Conservation (phyloP, 305 asterid species). For the Ilex paraguariensis region DNA sequence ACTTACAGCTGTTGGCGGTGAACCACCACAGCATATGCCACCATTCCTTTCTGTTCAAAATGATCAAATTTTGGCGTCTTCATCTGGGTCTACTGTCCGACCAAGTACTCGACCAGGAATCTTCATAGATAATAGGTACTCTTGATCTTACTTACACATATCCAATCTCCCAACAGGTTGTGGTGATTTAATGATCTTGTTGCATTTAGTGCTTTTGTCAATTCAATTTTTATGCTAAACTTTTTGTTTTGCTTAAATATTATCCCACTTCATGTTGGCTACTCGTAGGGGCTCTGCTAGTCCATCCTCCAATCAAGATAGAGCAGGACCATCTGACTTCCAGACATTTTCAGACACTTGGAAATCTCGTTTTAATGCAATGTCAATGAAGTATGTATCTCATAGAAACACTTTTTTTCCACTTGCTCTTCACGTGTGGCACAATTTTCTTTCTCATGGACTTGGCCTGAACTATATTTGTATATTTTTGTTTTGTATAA, state of each 20-base stretch:
- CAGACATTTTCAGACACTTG: constrained; percentile 63
- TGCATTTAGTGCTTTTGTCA: constrained; percentile 1
- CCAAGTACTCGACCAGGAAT: constrained; percentile 27
- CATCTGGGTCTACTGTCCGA: constrained; percentile 40
- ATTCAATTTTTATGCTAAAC: too few relatives aligned
- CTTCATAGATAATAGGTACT: constrained; percentile 46
- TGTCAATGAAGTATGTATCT: constrained; percentile 66
- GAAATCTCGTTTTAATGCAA: constrained; percentile 68
- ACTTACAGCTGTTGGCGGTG: constrained; percentile 17
- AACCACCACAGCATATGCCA: constrained; percentile 16
- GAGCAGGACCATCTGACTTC: constrained; percentile 75
- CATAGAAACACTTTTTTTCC: not conserved
- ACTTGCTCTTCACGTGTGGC: not conserved
- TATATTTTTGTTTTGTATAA: constrained; percentile 12
- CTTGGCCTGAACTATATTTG: constrained; percentile 6
- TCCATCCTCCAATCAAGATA: constrained; percentile 45
- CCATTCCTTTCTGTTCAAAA: constrained; percentile 26
- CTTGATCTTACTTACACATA: not conserved
- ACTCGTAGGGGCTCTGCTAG: constrained; percentile 33
- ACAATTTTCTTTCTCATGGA: too few relatives aligned
- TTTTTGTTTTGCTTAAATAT: constrained; percentile 8
- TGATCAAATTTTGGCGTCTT: constrained; percentile 42
- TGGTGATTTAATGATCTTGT: too few relatives aligned
- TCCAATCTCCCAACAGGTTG: too few relatives aligned
- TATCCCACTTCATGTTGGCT: constrained; percentile 4